Base-by-base conservation (phyloP, 257 asterid species). In the Scutellaria barbata region DNA sequence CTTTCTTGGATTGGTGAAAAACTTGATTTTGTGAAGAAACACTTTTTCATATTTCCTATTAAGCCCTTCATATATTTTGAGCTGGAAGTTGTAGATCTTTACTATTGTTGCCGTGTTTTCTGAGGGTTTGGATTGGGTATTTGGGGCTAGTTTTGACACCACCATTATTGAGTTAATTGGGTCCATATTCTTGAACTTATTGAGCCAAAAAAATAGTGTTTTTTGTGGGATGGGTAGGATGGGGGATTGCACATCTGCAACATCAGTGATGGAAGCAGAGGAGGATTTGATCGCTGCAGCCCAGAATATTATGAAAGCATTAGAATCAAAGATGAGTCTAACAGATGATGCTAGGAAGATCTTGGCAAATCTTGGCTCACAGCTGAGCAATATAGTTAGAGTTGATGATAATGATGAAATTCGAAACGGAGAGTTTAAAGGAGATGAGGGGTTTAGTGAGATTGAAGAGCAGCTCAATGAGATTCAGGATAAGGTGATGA, bases 211-310 rank as follows among this genome's bases (percentile, higher is more conserved):
- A 14, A 46, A 58, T 58, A 42, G 58, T 68, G 45, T 11, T 57
- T 66, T 81, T n/a, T n/a, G n/a, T n/a, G n/a, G n/a, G n/a, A n/a
- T n/a, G n/a, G 37, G 47, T 79, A 68, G 41, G 39, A 85, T 90
- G 97, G 91, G 87, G 60, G 97, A 89, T 66, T 82, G 79, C 74
- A 53, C 74, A 77, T 54, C 76, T 58, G 9, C 77, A 17, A n/a
- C 61, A 41, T 72, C 84, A 45, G 63, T 25, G 48, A 79, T 87
- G 87, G 96, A 86, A 69, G 90, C 79, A 45, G 99, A 94, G 65
- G 96, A 86, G 68, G 86, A 79, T 25, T 72, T 91, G 74, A 87
- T 94, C 70, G 90, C 87, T 77, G 92, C 95, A 1, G 90, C 79
- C 5, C 88, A 80, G 79, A 78, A 73, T 13, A 84, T 94, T 33